A percentile compares a stretch with the other conserved stretches of the same genome.
These are phyloP conservation scores for Sphaerosporella brunnea DNA, from an alignment of 495 filamentous ascomycete genomes.

Conservation along the genomic window DNA sequence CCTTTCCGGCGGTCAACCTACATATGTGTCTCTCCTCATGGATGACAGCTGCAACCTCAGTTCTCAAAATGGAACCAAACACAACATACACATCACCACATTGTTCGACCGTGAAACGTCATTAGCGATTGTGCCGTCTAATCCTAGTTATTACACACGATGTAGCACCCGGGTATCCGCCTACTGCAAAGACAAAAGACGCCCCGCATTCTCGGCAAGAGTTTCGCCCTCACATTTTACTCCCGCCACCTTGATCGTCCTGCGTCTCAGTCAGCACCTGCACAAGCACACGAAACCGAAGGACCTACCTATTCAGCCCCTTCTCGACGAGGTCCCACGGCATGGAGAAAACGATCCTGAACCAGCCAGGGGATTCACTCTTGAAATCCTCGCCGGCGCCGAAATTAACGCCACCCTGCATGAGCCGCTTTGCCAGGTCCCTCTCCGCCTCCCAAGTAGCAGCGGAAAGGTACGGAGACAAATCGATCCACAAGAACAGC, in stretches of 20 bases:
- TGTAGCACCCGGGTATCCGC: too few species aligned
- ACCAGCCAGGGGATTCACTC: constrained; percentile 6
- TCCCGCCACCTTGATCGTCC: neutral
- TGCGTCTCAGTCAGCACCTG: neutral
- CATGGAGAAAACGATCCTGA: constrained; percentile 7
- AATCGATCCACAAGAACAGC: constrained; percentile 44
- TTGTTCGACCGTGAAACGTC: too few species aligned
- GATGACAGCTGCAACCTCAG: too few species aligned
- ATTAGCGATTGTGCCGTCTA: too few species aligned
- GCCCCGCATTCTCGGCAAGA: too few species aligned
- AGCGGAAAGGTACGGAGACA: constrained; percentile 19
- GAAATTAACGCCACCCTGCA: constrained; percentile 7
- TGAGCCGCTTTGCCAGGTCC: neutral
- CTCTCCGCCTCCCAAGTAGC: neutral
- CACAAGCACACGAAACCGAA: neutral
- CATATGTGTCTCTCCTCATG: too few species aligned
- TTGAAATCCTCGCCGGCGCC: neutral
- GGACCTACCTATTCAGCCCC: constrained; percentile 6
- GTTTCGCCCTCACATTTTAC: neutral
- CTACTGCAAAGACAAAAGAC: too few species aligned
- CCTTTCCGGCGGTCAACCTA: too few species aligned
- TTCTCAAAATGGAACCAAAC: too few species aligned
- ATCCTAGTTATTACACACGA: too few species aligned
- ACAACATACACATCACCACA: too few species aligned
- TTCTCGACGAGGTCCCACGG: neutral